Conservation (phyloP, 164 flowering plant genomes). For the Vitis vinifera region ASM3070453v1 NC_081807.1:2474501-2475000, state of each 20-base stretch:
- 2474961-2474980: conserved; percentile 89
- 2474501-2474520: not conserved
- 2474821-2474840: conserved; percentile 60
- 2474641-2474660: conserved; percentile 78
- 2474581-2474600: conserved; percentile 83
- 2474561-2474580: conserved; percentile 65
- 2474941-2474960: conserved; percentile 73
- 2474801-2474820: conserved; percentile 84
- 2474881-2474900: conserved; percentile 82
- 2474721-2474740: conserved; percentile 47
- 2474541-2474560: not conserved
- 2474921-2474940: conserved; percentile 44
- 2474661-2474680: conserved; percentile 70
- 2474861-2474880: conserved; percentile 62
- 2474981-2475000: conserved; percentile 86
- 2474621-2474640: conserved; percentile 77
- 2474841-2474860: conserved; percentile 75
- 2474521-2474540: not conserved
- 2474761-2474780: conserved; percentile 99
- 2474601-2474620: conserved; percentile 76
- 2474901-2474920: conserved; percentile 74
- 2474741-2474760: conserved; percentile 79
- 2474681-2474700: conserved; percentile 81
- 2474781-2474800: conserved; percentile 81
- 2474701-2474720: conserved; percentile 44